Percentiles rank a stretch among this genome's conserved stretches.
Evolutionary conservation across 1,139 yeast species (phyloP).

Genomic region (Chernovozyma sophiae-reginae): DNA sequence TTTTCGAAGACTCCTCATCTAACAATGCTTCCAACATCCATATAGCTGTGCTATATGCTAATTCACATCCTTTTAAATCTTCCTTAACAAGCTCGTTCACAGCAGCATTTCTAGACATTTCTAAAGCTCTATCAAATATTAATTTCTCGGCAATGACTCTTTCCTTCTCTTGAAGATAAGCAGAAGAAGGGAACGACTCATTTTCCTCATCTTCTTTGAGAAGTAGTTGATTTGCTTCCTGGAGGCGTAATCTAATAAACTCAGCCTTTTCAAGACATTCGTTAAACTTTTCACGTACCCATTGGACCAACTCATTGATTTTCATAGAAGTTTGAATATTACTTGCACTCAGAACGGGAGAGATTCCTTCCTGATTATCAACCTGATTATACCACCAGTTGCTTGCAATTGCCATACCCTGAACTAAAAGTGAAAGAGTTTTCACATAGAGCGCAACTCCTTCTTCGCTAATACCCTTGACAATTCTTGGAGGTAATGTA

Average conservation of each 20-base stretch:
- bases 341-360: neutral
- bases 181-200: neutral
- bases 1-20: slow-evolving; percentile 43
- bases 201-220: slow-evolving; percentile 10
- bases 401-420: slow-evolving; percentile 80
- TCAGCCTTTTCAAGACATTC: slow-evolving; percentile 89
- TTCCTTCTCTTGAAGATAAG: slow-evolving; percentile 8
- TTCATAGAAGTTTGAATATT: slow-evolving; percentile 29
- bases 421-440: slow-evolving; percentile 73
- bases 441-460: slow-evolving; percentile 83
- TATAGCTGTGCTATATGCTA: slow-evolving; percentile 84
- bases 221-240: slow-evolving; percentile 43
- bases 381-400: slow-evolving; percentile 72
- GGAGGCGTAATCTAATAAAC: slow-evolving; percentile 53
- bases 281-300: slow-evolving; percentile 87
- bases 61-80: slow-evolving; percentile 75
- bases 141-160: slow-evolving; percentile 71
- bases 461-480: slow-evolving; percentile 69
- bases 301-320: slow-evolving; percentile 80
- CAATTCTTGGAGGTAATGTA: slow-evolving; percentile 55
- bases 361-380: slow-evolving; percentile 20
- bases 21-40: slow-evolving; percentile 93
- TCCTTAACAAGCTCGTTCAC: slow-evolving; percentile 77
- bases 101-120: slow-evolving; percentile 88
- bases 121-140: slow-evolving; percentile 88